Base-by-base conservation (phyloP, 2,329 filamentous ascomycete genomes). In the Trichoderma asperellum region DNA sequence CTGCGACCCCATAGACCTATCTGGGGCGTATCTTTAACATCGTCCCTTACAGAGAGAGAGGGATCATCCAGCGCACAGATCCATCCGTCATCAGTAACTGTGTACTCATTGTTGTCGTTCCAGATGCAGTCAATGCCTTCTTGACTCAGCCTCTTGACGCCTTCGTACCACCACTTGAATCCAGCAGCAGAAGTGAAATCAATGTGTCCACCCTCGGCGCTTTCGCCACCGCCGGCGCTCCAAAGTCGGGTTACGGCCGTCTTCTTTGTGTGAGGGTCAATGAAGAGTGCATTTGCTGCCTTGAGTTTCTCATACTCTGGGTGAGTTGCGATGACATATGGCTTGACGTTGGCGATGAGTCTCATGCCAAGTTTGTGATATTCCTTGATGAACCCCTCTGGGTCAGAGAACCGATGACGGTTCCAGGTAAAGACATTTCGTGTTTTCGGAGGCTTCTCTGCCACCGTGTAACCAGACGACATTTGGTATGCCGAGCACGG, bases 41-140 rank as follows among this genome's bases (percentile, higher is more conserved):
- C 78, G 0, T 78, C 75, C 0, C 81, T 79, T 1, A 83, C 73
- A 0, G 77, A 72, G 2, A 84, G 76, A 1, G 79, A 79, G 1
- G 74, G 72, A 35, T 70, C 70, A 1, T 88, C 83, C 0, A 92
- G 80, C 0, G 87, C 85, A 63, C 88, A 86, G 68, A 87, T 79
- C 90, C 90, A 92, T 29, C 85, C 82, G 70, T 93, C 91, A 70
- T 87, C 83, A 0, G 88, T 85, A 2, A 91, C 83, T 0, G 87
- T 89, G 76, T 92, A 93, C 77, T 93, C 91, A 73, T 92, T 93
- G 78, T 93, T 93, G 76, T 93, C 91, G 72, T 93, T 93, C 91
- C 91, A 93, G 80, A 92, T 92, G 59, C 85, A 90, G 72, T 92
- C 90, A 68, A 93, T 90, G 0, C 90, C 90, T 10, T 87, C 79